phyloP scores from a whole-genome alignment of 163 green algal species.

The Volvox carteri region DNA sequence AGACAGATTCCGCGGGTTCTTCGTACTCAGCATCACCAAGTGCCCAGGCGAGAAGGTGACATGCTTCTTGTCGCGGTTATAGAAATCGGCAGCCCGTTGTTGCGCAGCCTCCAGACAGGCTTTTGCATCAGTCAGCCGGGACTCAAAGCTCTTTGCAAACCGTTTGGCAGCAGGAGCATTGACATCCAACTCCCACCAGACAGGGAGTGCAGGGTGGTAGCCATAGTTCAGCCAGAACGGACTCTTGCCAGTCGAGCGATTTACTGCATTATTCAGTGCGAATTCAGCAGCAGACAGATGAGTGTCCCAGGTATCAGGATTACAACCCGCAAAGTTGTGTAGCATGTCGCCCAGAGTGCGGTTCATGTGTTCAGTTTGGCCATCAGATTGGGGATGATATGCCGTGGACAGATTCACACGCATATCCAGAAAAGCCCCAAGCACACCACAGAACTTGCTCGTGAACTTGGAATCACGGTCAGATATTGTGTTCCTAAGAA shows the following conservation, averaged over 20 bases:
- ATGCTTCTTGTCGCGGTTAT: neutral
- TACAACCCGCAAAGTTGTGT: neutral
- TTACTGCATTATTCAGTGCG: conserved; percentile 27
- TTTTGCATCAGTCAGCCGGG: neutral
- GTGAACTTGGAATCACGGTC: no score
- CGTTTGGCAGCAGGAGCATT: conserved; percentile 1
- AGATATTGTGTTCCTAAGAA: no score
- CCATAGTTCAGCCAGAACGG: conserved; percentile 57
- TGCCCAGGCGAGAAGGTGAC: neutral
- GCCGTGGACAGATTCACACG: neutral
- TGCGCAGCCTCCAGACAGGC: neutral
- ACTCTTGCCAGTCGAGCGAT: neutral
- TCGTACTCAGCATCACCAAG: conserved; percentile 43
- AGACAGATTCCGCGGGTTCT: neutral
- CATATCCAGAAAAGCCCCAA: no score
- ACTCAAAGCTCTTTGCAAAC: neutral
- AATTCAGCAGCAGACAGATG: neutral
- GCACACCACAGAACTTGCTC: no score
- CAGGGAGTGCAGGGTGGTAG: conserved; percentile 13
- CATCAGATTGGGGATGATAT: neutral
- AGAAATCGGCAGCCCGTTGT: conserved; percentile 15
- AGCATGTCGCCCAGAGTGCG: neutral
- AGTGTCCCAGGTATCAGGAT: neutral
- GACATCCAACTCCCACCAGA: neutral
- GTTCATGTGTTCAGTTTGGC: neutral